phyloP scores from a whole-genome alignment of 441 rosid genomes.

The Populus hybrid region DNA sequence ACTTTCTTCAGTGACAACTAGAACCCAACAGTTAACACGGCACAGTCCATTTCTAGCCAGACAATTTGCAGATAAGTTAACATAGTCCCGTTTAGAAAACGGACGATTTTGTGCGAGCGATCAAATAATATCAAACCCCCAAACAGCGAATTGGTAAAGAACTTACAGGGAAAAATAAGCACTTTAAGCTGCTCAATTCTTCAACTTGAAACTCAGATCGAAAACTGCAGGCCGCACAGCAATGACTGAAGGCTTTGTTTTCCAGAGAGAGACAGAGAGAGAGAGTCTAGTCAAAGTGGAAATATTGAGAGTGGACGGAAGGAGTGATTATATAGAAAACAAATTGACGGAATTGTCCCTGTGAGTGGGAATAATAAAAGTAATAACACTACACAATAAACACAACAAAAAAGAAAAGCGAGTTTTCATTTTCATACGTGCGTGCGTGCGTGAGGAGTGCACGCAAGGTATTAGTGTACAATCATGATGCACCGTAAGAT shows the following conservation, averaged over 20 bases:
- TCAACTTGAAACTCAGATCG: neutral
- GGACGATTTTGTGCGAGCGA: neutral
- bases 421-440: conserved; percentile 22
- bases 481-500: conserved; percentile 40
- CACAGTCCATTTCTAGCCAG: neutral
- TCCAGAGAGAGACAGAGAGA: conserved; percentile 1
- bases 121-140: neutral
- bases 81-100: neutral
- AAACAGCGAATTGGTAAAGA: neutral
- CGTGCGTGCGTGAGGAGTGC: conserved; percentile 45
- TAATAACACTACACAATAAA: neutral
- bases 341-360: conserved; percentile 51
- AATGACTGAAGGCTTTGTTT: neutral
- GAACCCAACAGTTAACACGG: neutral
- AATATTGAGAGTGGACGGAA: conserved; percentile 20
- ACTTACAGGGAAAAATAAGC: conserved; percentile 6
- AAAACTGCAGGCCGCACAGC: neutral
- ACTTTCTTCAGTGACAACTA: neutral
- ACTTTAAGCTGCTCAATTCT: neutral
- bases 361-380: no score
- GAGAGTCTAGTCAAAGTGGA: conserved; percentile 28
- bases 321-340: conserved; percentile 35
- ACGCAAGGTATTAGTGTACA: conserved; percentile 50
- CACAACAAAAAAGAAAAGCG: neutral
- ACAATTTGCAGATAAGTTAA: neutral